Conservation (phyloP, 164 flowering plant species). For the Stephania yunnanensis region DNA sequence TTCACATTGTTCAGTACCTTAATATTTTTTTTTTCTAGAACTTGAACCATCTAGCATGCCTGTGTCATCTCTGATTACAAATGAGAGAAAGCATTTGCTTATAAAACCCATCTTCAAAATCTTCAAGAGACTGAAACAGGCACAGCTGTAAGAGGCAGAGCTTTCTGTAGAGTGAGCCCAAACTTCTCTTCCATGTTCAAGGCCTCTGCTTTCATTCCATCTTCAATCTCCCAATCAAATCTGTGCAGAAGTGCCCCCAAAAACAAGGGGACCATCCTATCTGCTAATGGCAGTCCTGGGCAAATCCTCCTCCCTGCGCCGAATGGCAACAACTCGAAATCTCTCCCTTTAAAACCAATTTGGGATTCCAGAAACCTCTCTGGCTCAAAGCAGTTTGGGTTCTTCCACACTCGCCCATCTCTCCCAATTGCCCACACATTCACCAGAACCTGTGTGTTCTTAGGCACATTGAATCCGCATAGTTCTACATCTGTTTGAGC, state of each 20-base stretch:
- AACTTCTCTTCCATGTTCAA: constrained; percentile 5
- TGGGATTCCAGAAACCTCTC: constrained; percentile 8
- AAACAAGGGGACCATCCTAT: constrained; percentile 8
- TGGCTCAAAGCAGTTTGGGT: neutral
- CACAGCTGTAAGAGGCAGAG: neutral
- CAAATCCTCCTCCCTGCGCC: constrained; percentile 11
- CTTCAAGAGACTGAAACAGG: neutral
- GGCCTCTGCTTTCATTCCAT: neutral
- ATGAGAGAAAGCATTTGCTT: too few species aligned
- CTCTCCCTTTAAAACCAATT: neutral
- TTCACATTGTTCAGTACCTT: too few species aligned
- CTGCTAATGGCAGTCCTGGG: constrained; percentile 6
- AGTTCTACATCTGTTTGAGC: constrained; percentile 1
- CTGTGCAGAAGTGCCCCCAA: neutral
- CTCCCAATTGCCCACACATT: constrained; percentile 9
- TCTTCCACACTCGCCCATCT: neutral
- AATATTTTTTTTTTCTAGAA: too few species aligned
- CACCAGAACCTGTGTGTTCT: constrained; percentile 1
- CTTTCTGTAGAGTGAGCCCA: constrained; percentile 9
- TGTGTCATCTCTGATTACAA: too few species aligned
- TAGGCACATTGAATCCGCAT: constrained; percentile 1
- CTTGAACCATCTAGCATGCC: too few species aligned
- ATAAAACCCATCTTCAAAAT: too few species aligned
- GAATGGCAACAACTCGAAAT: constrained; percentile 5
- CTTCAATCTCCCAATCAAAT: neutral